Evolutionary conservation across 768 basidiomycete genomes (phyloP).

Genomic region (Russula vinacea): DNA sequence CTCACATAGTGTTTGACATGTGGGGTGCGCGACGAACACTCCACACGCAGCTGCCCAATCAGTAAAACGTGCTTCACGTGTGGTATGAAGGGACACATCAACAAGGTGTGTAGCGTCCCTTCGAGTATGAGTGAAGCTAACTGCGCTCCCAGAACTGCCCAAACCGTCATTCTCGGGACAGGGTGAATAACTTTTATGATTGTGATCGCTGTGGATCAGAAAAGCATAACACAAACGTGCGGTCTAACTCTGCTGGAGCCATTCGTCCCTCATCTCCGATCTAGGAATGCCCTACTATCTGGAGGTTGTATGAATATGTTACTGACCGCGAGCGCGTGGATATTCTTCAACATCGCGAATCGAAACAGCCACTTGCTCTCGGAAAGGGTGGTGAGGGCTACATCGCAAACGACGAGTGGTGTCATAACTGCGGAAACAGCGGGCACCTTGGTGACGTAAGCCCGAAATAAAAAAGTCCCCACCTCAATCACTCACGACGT

Average conservation of each 20-base stretch:
- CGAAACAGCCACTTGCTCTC: conserved; percentile 48
- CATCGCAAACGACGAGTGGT: conserved; percentile 71
- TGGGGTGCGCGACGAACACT: conserved; percentile 75
- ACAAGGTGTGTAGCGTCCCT: conserved; percentile 44
- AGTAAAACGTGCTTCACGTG: conserved; percentile 78
- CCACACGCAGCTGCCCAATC: conserved; percentile 73
- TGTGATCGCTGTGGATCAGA: conserved; percentile 70
- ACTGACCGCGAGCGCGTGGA: conserved; percentile 48
- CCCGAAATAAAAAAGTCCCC: conserved; percentile 16
- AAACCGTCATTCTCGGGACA: conserved; percentile 46
- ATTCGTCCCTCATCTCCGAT: conserved; percentile 6
- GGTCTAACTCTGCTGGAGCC: conserved; percentile 28
- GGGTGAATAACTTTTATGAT: conserved; percentile 40
- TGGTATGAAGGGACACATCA: conserved; percentile 82
- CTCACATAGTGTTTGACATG: conserved; percentile 68
- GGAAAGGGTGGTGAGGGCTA: conserved; percentile 79
- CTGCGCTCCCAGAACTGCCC: conserved; percentile 58
- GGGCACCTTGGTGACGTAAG: conserved; percentile 82
- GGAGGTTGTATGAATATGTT: conserved; percentile 77
- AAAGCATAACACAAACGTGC: conserved; percentile 62
- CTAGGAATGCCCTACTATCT: conserved; percentile 80
- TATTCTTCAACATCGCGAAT: conserved; percentile 47
- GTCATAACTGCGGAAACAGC: conserved; percentile 70
- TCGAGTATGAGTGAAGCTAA: conserved; percentile 3
- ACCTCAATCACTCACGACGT: no score